Conservation (phyloP, 805 yeast species). For the Zygosaccharomyces bisporus region DNA sequence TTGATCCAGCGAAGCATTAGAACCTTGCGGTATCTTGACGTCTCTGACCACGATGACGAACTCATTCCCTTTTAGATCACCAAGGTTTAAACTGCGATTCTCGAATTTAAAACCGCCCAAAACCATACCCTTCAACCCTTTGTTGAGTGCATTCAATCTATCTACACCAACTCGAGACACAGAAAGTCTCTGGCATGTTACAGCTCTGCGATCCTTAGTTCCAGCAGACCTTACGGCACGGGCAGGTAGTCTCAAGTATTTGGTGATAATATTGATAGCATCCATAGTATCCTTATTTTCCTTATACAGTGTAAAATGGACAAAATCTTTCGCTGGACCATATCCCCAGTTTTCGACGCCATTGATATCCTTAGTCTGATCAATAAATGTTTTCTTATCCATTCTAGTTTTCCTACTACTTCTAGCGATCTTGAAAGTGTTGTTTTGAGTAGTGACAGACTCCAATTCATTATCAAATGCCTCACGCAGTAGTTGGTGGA, state of each 20-base stretch:
- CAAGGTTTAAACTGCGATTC: conserved; percentile 61
- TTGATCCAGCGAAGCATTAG: conserved; percentile 39
- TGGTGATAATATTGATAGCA: conserved; percentile 70
- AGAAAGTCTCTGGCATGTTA: conserved; percentile 80
- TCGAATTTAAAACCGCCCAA: conserved; percentile 76
- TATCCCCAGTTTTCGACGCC: conserved; percentile 65
- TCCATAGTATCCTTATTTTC: conserved; percentile 98
- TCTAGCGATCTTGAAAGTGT: conserved; percentile 60
- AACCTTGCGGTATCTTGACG: conserved; percentile 41
- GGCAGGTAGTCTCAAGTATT: conserved; percentile 69
- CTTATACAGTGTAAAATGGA: conserved; percentile 80
- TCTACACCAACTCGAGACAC: conserved; percentile 66
- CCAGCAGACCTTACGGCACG: conserved; percentile 81
- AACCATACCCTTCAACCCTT: conserved; percentile 67
- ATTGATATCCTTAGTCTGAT: conserved; percentile 39
- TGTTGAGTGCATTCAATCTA: conserved; percentile 72
- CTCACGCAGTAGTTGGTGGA: conserved; percentile 73
- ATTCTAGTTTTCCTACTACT: conserved; percentile 43
- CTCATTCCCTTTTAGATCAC: conserved; percentile 86
- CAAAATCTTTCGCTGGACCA: conserved; percentile 64
- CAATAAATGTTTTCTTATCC: conserved; percentile 38
- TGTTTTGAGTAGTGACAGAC: conserved; percentile 66
- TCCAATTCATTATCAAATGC: conserved; percentile 75
- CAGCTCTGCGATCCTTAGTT: conserved; percentile 94
- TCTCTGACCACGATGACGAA: conserved; percentile 82